Conservation (phyloP, 257 asterid genomes). For the Solanum sitiens region DNA sequence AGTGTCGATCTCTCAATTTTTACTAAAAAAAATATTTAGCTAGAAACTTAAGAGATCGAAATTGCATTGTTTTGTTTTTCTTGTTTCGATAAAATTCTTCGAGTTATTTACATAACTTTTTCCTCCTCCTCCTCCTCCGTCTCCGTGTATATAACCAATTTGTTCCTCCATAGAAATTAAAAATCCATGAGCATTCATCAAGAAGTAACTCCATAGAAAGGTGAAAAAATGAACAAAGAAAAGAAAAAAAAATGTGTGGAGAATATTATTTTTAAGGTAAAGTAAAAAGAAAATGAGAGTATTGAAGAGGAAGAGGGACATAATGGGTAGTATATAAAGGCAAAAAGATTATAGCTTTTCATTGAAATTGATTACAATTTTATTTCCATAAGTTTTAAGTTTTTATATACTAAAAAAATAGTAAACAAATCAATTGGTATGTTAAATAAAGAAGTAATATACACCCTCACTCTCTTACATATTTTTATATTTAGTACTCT, state of each 20-base stretch:
- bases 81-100: neutral
- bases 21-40: neutral
- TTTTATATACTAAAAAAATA: neutral
- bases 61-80: constrained; percentile 26
- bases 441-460: neutral
- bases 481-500: too few relatives aligned
- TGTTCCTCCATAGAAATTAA: neutral
- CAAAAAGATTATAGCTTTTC: constrained; percentile 19
- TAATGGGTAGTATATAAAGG: constrained; percentile 39
- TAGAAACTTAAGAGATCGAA: constrained; percentile 31
- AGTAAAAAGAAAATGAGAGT: neutral
- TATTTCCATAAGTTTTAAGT: neutral
- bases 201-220: neutral
- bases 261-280: neutral
- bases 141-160: neutral
- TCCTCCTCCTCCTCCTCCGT: constrained; percentile 10
- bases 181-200: neutral
- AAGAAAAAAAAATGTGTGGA: neutral
- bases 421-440: neutral
- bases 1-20: constrained; percentile 23
- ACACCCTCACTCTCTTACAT: neutral
- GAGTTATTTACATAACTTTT: neutral
- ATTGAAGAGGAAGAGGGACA: constrained; percentile 11
- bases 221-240: neutral
- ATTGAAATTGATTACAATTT: neutral